Conservation (phyloP, 2,329 filamentous ascomycete genomes). For the Chalaropsis ovoidea region DNA sequence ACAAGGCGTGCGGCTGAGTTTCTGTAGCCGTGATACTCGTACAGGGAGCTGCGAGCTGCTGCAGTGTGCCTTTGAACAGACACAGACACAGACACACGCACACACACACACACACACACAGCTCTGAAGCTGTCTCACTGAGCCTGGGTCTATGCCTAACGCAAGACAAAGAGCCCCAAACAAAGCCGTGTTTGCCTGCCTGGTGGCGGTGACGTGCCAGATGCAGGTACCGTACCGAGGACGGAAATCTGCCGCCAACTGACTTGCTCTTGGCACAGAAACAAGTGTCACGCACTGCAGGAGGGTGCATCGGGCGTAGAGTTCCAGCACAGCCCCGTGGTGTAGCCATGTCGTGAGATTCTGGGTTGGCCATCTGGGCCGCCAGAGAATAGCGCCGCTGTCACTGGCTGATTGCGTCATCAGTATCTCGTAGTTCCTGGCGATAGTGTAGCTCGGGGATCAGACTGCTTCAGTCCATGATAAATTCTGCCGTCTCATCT, state of each 20-base stretch:
- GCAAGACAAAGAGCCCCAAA: neutral
- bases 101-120: neutral
- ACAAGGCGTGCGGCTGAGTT: conserved; percentile 12
- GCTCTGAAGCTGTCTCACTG: neutral
- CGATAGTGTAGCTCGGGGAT: neutral
- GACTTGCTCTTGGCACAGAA: neutral
- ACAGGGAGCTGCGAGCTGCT: conserved; percentile 1
- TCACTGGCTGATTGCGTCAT: neutral
- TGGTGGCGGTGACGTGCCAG: neutral
- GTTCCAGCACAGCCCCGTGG: neutral
- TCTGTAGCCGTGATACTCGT: conserved; percentile 10
- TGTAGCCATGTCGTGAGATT: neutral
- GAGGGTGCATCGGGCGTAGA: neutral
- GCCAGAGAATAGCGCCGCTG: neutral
- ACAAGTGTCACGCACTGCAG: neutral
- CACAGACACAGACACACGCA: neutral
- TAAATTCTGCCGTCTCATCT: too few relatives aligned
- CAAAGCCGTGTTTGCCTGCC: neutral
- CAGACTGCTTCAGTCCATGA: neutral
- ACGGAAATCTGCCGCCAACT: conserved; percentile 4
- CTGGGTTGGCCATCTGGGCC: neutral
- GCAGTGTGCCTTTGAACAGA: neutral
- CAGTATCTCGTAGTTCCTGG: neutral
- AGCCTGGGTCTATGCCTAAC: neutral
- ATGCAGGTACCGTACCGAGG: conserved; percentile 3